Evolutionary conservation across 495 filamentous ascomycete species (phyloP), one percentile per base, ranked within the genome.

Genomic region (Amorphotheca resinae): DNA sequence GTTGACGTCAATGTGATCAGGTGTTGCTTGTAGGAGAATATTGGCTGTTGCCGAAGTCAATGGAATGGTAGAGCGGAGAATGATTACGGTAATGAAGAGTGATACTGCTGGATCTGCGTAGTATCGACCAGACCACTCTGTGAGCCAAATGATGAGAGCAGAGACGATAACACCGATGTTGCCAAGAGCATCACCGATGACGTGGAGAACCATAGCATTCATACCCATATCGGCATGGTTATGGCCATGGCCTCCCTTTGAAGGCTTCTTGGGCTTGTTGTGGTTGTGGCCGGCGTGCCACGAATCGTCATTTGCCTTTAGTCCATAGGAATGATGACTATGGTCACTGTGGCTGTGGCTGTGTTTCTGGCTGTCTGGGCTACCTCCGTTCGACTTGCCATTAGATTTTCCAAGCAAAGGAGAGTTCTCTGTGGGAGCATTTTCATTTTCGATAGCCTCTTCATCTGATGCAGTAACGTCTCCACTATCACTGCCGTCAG

Each of bases 111-210:
- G 91, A 56, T 99, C 91, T 17, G 84, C 77, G 57, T 96, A 96
- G 63, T 67, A 82, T 22, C 58, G 55, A 25, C 63, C 61, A n/a
- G 65, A 55, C 63, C 63, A 73, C 23, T 76, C 61, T 1, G 85
- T 85, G 38, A 91, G 69, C 86, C 88, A 94, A 60, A 99, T 95
- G 45, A 94, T 65, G 11, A 95, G 74, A 0, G 91, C 91, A 5
- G 88, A 87, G n/a, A 67, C 69, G 37, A 99, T 99, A 41, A 99
- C 91, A 48, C 93, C 91, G 40, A 99, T 77, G 51, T 99, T 99
- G 46, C 93, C 93, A 6, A 99, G 76, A 0, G 91, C 91, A 62
- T 99, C 91, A 15, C 91, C 91, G 62, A 95, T 73, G 25, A 98
- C 91, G 55, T 98, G 91, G 5, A 98, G 74, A 61, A 98, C 80